Evolutionary conservation across 768 basidiomycete genomes (phyloP), one percentile per base, ranked within the genome.

Genomic region (Suillus ampliporus): DNA sequence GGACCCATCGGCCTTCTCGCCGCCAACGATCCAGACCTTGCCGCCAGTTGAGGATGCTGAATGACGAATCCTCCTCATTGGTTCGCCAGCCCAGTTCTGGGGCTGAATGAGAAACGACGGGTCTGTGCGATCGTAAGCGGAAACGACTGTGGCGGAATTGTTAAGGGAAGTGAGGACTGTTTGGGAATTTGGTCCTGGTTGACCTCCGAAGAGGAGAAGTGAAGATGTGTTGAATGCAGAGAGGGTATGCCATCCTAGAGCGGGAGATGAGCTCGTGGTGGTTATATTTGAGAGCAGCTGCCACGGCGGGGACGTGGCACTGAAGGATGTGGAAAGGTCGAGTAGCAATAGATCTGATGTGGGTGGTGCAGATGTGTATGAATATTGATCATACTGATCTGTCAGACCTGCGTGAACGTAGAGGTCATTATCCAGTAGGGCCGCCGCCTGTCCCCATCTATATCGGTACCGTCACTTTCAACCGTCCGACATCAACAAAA

Each of bases 401-500:
- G 87, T 89, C 72, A 92, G 88, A 53, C 95, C 95, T 41, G 94
- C 95, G 62, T 91, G 88, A 46, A 95, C 77, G 71, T 87, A 87
- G 47, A 96, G 79, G 13, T 80, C 79, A 64, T 86, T 81, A 68
- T 84, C 79, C 26, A 90, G 72, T 47, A 89, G 69, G 21, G 86
- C 83, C 1, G 80, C 77, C 5, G 91, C 90, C 65, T 94, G 92
- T 34, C 89, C 95, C 95, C 95, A 97, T 80, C 95, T 95, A 48
- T 23, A 43, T n/a, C n/a, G n/a, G 37, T 17, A 28, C n/a, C 34
- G 43, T 72, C 37, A 68, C 65, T 37, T 21, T 19, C 47, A 60
- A 53, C 10, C 28, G 48, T 34, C 7, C 46, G n/a, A 6, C 31
- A 6, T 35, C 10, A 9, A 35, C 21, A n/a, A 19, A 26, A 9